Base-by-base conservation (phyloP, 306 rosid genomes). In the Dalbergia cochinchinensis region DNA sequence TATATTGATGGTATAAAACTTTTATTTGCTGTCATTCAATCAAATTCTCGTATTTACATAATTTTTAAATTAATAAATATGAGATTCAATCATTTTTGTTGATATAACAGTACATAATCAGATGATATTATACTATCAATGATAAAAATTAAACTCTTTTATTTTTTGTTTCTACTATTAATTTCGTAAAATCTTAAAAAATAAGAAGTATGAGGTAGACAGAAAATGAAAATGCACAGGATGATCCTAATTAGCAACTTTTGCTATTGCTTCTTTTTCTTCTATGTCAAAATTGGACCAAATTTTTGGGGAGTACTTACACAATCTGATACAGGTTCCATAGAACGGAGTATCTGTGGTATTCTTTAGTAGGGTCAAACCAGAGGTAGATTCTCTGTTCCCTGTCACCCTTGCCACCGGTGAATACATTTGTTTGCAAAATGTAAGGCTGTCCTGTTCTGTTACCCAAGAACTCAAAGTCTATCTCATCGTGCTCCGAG, bases 391-490 rank as follows among this genome's bases (percentile, higher is more conserved):
- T 94, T 85, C 99, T 90, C 7, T 94, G 99, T 59, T 94, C 99
- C 80, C 93, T 85, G 76, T 94, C 83, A 16, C 99, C 99, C 19
- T 89, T 83, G 0, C 99, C 99, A 53, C 99, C 99, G 2, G 97
- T 92, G 90, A 92, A 94, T 63, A 94, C 99, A 82, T 94, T 94
- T 35, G 97, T 94, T 65, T 94, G 99, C 50, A 94, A 69, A 76
- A 94, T 92, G 76, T 83, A 93, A 8, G 99, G 99, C 65, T 91
- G 99, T 14, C 99, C 99, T 8, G 99, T 76, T 71, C 99, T 88
- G 91, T 94, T 94, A 0, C 99, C 99, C 83, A 94, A 81, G 89
- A 94, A 94, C 91, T 94, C 99, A 33, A 91, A 94, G 62, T 94
- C 99, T 71, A 94, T 94, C 67, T 94, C 99, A 73, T 94, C 99